phyloP scores from a whole-genome alignment of 768 basidiomycete species.

The Suillus alpinus region DNA sequence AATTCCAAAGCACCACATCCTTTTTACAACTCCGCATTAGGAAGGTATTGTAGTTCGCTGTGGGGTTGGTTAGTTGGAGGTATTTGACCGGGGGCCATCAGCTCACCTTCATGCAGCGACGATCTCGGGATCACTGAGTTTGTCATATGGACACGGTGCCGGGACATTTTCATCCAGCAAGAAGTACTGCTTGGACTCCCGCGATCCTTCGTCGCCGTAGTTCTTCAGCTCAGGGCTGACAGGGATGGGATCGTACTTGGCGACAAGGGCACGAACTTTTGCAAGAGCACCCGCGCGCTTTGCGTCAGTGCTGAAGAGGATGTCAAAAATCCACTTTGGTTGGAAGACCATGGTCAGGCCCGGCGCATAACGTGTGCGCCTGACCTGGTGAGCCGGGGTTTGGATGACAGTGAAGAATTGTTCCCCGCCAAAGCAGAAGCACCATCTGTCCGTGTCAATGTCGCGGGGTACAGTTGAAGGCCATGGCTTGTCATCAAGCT shows the following conservation, averaged over 20 bases:
- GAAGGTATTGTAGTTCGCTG: slow-evolving; percentile 7
- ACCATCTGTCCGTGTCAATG: slow-evolving; percentile 21
- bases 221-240: slow-evolving; percentile 23
- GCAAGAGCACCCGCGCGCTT: slow-evolving; percentile 17
- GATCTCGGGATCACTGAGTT: slow-evolving; percentile 4
- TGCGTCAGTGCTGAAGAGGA: slow-evolving; percentile 18
- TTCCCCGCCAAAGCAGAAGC: slow-evolving; percentile 21
- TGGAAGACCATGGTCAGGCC: slow-evolving; percentile 22
- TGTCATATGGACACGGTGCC: slow-evolving; percentile 16
- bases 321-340: slow-evolving; percentile 23
- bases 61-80: not conserved
- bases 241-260: slow-evolving; percentile 19
- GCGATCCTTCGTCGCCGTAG: slow-evolving; percentile 19
- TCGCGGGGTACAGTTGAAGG: slow-evolving; percentile 14
- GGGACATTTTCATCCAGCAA: slow-evolving; percentile 21
- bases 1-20: not conserved
- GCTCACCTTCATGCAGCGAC: slow-evolving; percentile 4
- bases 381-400: slow-evolving; percentile 21
- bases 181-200: slow-evolving; percentile 22
- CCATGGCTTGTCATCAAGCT: slow-evolving; percentile 16
- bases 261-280: slow-evolving; percentile 16
- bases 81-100: not conserved
- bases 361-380: slow-evolving; percentile 17
- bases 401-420: slow-evolving; percentile 20
- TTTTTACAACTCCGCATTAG: not conserved